Evolutionary conservation across 352 stramenopile genomes (phyloP).

Genomic region (Blastocystis sp.): DNA sequence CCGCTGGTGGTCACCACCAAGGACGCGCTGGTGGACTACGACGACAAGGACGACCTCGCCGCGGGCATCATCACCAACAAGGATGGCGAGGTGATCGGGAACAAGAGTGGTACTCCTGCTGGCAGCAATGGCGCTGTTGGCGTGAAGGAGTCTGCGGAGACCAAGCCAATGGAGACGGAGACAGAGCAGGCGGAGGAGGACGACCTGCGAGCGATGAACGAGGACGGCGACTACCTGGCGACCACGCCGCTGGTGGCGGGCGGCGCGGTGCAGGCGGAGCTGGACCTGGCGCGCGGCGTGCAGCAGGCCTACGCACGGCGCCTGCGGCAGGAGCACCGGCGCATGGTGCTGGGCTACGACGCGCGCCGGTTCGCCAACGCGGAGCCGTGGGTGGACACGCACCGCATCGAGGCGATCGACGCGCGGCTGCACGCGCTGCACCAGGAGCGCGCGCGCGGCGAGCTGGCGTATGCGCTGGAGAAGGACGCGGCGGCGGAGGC

Average conservation of each 20-base stretch:
- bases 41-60: neutral
- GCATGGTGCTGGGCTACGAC: conserved; percentile 20
- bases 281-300: neutral
- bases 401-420: conserved; percentile 51
- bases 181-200: neutral
- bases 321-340: neutral
- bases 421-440: conserved; percentile 27
- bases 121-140: neutral
- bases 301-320: neutral
- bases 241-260: neutral
- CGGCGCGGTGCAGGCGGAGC: neutral
- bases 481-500: conserved; percentile 35
- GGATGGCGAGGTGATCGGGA: neutral
- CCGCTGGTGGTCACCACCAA: neutral
- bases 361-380: neutral
- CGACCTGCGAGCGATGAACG: neutral
- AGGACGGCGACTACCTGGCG: neutral
- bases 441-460: neutral
- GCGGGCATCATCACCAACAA: neutral
- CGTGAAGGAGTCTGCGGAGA: neutral
- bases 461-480: conserved; percentile 15
- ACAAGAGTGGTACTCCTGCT: no score
- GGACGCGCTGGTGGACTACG: neutral
- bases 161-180: neutral
- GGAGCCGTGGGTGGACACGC: conserved; percentile 36